Evolutionary conservation across 768 basidiomycete genomes (phyloP).

Genomic region (Trametopsis cervina): DNA sequence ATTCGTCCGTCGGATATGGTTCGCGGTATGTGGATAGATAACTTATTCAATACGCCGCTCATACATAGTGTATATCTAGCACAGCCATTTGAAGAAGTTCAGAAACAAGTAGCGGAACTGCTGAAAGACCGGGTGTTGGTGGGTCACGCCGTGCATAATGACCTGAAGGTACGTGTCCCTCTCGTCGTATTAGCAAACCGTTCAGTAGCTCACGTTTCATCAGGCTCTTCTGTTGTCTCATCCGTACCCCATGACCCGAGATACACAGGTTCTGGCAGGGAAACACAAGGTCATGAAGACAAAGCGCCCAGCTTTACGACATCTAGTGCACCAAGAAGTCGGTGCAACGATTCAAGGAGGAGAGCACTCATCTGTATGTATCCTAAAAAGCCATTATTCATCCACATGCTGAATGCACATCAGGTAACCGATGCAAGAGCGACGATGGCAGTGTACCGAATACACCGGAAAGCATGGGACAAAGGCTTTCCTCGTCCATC

Average conservation of each 20-base stretch:
- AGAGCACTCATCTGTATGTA: slow-evolving; percentile 83
- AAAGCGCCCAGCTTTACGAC: slow-evolving; percentile 68
- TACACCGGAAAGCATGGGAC: slow-evolving; percentile 84
- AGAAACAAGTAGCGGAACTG: slow-evolving; percentile 68
- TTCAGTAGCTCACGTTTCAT: neutral
- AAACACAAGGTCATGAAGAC: slow-evolving; percentile 56
- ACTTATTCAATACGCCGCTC: neutral
- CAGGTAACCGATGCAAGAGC: slow-evolving; percentile 92
- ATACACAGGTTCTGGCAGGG: slow-evolving; percentile 59
- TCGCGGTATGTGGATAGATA: slow-evolving; percentile 36
- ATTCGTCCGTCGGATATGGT: slow-evolving; percentile 70
- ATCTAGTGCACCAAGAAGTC: slow-evolving; percentile 74
- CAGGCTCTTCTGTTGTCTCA: slow-evolving; percentile 70
- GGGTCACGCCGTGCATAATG: slow-evolving; percentile 89
- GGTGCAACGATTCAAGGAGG: slow-evolving; percentile 77
- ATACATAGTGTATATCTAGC: slow-evolving; percentile 34
- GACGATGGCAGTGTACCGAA: slow-evolving; percentile 87
- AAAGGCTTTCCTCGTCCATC: slow-evolving; percentile 9
- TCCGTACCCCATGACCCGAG: slow-evolving; percentile 53
- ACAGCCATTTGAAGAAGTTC: slow-evolving; percentile 71
- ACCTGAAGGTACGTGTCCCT: slow-evolving; percentile 59
- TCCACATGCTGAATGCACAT: neutral
- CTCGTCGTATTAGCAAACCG: slow-evolving; percentile 3
- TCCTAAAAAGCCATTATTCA: neutral
- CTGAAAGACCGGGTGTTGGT: slow-evolving; percentile 75